Conservation (phyloP, 176 grass and related monocot species). For the Musa acuminata region DNA sequence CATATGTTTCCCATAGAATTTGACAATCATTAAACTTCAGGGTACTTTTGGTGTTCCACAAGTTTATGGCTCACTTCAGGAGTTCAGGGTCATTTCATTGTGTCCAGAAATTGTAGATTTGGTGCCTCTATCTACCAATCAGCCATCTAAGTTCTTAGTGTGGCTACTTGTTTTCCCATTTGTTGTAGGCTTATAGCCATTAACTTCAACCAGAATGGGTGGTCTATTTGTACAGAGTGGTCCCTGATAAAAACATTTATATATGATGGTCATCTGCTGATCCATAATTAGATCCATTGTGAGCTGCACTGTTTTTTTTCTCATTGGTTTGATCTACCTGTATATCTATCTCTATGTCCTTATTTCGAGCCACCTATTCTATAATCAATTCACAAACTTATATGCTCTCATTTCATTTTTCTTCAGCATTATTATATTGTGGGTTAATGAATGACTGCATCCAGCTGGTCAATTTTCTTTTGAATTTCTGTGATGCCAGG, state of each 20-base stretch:
- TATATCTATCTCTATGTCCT: background rate
- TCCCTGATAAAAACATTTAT: background rate
- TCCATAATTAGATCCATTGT: background rate
- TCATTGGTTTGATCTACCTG: background rate
- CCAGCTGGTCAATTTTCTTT: background rate
- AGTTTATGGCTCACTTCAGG: background rate
- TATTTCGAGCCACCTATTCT: background rate
- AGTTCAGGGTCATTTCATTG: background rate
- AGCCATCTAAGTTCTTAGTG: background rate
- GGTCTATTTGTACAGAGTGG: too few relatives aligned
- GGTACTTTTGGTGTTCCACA: background rate
- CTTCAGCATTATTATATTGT: too few relatives aligned
- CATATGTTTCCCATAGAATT: too few relatives aligned
- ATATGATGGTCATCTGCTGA: background rate
- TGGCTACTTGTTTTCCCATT: too few relatives aligned
- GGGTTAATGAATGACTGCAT: background rate
- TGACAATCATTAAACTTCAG: background rate
- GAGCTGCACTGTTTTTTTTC: too few relatives aligned
- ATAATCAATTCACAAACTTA: too few relatives aligned
- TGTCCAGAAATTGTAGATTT: background rate
- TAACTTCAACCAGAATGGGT: too few relatives aligned
- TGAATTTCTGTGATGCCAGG: slow-evolving; percentile 32
- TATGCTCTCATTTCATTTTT: too few relatives aligned
- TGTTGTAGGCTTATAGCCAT: too few relatives aligned
- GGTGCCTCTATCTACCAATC: background rate